Percentiles rank a stretch among this genome's conserved stretches.
These are phyloP conservation scores for Sporothrix protearum DNA, from an alignment of 2,329 filamentous ascomycete genomes.

Conservation along the genomic window DNA sequence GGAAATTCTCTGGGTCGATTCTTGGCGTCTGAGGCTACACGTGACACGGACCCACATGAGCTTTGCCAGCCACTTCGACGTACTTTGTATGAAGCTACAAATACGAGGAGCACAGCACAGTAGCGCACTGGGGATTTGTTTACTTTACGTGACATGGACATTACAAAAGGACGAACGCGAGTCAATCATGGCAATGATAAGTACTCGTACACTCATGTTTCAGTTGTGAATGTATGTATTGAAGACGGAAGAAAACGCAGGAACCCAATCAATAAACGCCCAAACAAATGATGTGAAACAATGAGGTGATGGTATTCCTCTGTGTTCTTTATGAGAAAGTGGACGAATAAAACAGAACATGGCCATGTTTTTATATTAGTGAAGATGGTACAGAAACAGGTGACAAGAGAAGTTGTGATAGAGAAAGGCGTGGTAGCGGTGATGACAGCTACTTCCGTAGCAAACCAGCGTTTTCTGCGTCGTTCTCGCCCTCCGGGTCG, in stretches of 20 bases:
- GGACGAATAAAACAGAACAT: not conserved
- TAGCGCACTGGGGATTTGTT: not conserved
- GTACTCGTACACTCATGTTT: not conserved
- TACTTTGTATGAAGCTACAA: too few relatives aligned
- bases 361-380: not conserved
- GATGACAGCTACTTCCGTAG: slow-evolving; percentile 36
- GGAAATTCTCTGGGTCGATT: not conserved
- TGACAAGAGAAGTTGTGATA: not conserved
- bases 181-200: too few relatives aligned
- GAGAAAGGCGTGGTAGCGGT: not conserved
- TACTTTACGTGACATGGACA: not conserved
- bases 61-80: not conserved
- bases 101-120: too few relatives aligned
- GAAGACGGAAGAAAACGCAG: not conserved
- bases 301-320: not conserved
- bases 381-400: not conserved
- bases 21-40: not conserved
- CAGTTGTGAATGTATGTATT: not conserved
- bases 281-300: not conserved
- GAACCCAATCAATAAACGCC: not conserved
- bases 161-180: too few relatives aligned
- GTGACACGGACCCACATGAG: slow-evolving; percentile 12
- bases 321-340: not conserved
- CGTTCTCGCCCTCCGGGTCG: slow-evolving; percentile 37
- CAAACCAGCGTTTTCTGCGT: slow-evolving; percentile 47